A percentile compares a stretch with the other conserved stretches of the same genome.
Evolutionary conservation across 345 rosid genomes (phyloP).

Genomic region (Eucalyptus tenuipes): DNA sequence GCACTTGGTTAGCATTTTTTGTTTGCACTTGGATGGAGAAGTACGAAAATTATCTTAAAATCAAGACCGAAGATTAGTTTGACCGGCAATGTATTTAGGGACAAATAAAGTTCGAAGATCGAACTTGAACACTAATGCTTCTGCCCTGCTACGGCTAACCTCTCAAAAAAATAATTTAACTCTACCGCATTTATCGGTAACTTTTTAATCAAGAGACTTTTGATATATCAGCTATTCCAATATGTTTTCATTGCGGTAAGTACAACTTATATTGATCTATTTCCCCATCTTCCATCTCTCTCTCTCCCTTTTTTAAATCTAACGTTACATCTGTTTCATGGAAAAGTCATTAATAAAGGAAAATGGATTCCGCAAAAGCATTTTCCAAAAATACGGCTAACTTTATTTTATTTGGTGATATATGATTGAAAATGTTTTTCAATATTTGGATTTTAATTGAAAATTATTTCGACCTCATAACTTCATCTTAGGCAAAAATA

Average conservation of each 20-base stretch:
- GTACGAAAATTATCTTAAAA: background rate
- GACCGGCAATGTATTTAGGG: background rate
- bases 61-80: background rate
- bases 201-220: background rate
- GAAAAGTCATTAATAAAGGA: too few species aligned
- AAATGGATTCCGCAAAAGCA: accelerated
- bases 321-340: background rate
- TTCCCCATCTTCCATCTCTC: background rate
- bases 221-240: background rate
- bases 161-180: background rate
- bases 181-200: accelerated
- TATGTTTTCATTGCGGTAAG: background rate
- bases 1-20: background rate
- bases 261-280: background rate
- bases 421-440: accelerated
- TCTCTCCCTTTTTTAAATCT: background rate
- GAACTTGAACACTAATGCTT: background rate
- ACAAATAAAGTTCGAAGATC: background rate
- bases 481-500: accelerated
- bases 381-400: accelerated
- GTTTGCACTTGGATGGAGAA: background rate
- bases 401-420: background rate
- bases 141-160: background rate
- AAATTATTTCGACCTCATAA: background rate
- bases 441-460: background rate